These are phyloP conservation scores for Candida germanica DNA, from an alignment of 805 yeast genomes.

Conservation along the genomic window DNA sequence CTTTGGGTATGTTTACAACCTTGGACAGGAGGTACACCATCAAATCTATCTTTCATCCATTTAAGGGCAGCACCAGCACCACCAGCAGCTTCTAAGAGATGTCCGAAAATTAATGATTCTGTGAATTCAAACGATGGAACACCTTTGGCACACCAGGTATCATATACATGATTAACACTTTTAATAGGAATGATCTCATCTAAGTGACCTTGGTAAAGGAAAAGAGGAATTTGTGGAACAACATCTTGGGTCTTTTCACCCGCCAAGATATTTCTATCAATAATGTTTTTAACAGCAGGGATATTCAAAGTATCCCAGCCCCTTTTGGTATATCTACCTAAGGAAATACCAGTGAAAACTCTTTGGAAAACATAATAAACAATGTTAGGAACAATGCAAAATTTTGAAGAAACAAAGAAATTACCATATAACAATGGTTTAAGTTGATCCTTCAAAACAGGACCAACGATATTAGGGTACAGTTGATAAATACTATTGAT, in stretches of 20 bases:
- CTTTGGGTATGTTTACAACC: slow-evolving; percentile 49
- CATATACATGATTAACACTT: slow-evolving; percentile 18
- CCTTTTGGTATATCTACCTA: slow-evolving; percentile 3
- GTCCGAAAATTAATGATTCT: slow-evolving; percentile 20
- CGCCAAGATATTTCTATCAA: slow-evolving; percentile 21
- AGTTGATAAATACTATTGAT: slow-evolving; percentile 25
- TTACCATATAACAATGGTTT: background rate
- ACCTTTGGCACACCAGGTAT: slow-evolving; percentile 25
- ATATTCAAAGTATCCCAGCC: slow-evolving; percentile 13
- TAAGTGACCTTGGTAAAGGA: slow-evolving; percentile 18
- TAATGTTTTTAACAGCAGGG: slow-evolving; percentile 10
- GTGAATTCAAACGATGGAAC: slow-evolving; percentile 26
- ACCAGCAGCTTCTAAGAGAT: slow-evolving; percentile 16
- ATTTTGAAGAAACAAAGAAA: background rate
- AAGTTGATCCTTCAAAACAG: background rate
- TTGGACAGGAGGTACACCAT: slow-evolving; percentile 39
- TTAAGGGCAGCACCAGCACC: slow-evolving; percentile 19
- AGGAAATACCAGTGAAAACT: slow-evolving; percentile 7
- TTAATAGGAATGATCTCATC: slow-evolving; percentile 22
- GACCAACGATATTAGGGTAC: slow-evolving; percentile 19
- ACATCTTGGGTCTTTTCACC: slow-evolving; percentile 8
- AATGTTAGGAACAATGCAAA: slow-evolving; percentile 2
- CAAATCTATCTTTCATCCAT: slow-evolving; percentile 18
- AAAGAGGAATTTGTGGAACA: slow-evolving; percentile 21
- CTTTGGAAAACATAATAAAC: slow-evolving; percentile 6